Conservation (phyloP, 2,329 filamentous ascomycete species). For the Emmonsiellopsis sp. region DNA sequence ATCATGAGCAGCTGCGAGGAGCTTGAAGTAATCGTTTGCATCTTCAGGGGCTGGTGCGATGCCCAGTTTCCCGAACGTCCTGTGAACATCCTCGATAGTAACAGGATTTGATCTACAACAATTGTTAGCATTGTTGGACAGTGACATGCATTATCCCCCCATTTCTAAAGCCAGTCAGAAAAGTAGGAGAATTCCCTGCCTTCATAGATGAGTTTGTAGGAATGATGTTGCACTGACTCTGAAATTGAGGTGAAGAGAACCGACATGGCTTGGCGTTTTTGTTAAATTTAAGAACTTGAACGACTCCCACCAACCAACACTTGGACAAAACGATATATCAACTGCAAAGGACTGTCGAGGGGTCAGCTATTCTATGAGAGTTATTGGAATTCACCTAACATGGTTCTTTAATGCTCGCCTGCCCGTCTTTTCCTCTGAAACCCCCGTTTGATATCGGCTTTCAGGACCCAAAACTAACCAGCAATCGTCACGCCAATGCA, state of each 20-base stretch:
- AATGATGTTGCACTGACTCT: background rate
- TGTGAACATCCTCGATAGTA: slow-evolving; percentile 31
- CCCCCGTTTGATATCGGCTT: no score
- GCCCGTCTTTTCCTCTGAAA: no score
- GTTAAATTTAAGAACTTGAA: background rate
- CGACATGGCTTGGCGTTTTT: background rate
- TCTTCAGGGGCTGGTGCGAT: slow-evolving; percentile 30
- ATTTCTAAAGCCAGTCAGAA: no score
- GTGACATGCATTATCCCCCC: background rate
- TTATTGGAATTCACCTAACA: no score
- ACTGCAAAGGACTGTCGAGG: no score
- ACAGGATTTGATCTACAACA: slow-evolving; percentile 28
- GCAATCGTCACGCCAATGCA: no score
- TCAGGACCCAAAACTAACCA: no score
- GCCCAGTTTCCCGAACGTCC: slow-evolving; percentile 28
- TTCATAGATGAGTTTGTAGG: background rate
- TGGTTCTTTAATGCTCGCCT: no score
- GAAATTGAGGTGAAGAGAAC: background rate
- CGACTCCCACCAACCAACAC: no score
- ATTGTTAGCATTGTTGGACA: background rate
- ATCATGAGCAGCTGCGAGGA: slow-evolving; percentile 45
- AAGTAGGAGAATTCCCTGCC: no score
- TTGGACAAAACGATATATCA: no score
- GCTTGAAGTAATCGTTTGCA: slow-evolving; percentile 37
- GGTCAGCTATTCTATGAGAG: no score